Evolutionary conservation across 352 stramenopile species (phyloP).

Genomic region (Thraustochytrium striatum): DNA sequence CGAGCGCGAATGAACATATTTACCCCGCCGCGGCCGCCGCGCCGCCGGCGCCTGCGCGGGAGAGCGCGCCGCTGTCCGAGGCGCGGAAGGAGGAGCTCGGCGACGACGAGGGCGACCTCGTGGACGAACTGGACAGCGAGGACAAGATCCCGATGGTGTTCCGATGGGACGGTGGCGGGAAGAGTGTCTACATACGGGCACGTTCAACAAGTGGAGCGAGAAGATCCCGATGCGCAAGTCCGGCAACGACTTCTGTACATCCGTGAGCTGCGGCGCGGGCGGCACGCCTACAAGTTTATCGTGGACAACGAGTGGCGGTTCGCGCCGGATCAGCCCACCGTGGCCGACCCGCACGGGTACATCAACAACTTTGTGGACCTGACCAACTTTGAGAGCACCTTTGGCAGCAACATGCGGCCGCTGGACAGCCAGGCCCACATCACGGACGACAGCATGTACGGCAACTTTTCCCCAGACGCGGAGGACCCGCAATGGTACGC

Average conservation of each 20-base stretch:
- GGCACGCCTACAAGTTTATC: conserved; percentile 99
- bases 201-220: conserved; percentile 97
- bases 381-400: conserved; percentile 81
- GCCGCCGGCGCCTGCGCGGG: neutral
- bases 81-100: neutral
- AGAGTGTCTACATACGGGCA: conserved; percentile 97
- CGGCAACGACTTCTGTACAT: conserved; percentile 99
- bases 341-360: conserved; percentile 95
- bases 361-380: conserved; percentile 99
- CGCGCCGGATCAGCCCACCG: conserved; percentile 86
- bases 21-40: neutral
- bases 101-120: conserved; percentile 20
- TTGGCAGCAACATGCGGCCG: conserved; percentile 21
- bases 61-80: neutral
- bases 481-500: conserved; percentile 81
- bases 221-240: conserved; percentile 98
- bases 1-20: neutral
- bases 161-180: conserved; percentile 94
- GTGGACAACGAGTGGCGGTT: conserved; percentile 99
- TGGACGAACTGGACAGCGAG: conserved; percentile 34
- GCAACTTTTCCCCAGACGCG: conserved; percentile 91
- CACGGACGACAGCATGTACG: conserved; percentile 85
- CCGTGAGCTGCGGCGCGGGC: conserved; percentile 89
- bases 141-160: conserved; percentile 67
- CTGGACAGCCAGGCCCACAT: conserved; percentile 61